phyloP scores from a whole-genome alignment of 495 filamentous ascomycete genomes.

The Neurospora sp. region DNA sequence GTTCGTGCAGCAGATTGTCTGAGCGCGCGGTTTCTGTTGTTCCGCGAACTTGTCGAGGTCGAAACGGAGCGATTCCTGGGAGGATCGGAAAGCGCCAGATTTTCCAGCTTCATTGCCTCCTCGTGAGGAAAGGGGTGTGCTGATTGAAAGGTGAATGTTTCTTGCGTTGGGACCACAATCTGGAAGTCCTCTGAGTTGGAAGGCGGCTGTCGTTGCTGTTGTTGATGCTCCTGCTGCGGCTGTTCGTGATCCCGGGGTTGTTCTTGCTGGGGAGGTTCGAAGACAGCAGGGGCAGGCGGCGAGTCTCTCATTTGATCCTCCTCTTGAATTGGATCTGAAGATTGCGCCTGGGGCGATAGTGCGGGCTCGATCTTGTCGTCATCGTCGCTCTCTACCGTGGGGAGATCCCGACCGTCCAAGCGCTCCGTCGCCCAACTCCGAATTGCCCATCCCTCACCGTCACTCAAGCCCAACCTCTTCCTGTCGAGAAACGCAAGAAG shows the following conservation, averaged over 20 bases:
- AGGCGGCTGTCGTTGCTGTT: constrained; percentile 16
- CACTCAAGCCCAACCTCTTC: constrained; percentile 61
- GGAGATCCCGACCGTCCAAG: constrained; percentile 47
- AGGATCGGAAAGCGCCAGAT: constrained; percentile 39
- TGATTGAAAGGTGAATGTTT: constrained; percentile 65
- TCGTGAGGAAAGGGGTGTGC: constrained; percentile 59
- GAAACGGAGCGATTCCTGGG: constrained; percentile 26
- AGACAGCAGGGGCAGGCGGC: constrained; percentile 12
- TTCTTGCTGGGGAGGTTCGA: constrained; percentile 8
- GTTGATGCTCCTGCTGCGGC: constrained; percentile 5
- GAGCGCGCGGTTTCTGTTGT: constrained; percentile 32
- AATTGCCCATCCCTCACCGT: constrained; percentile 73
- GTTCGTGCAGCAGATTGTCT: constrained; percentile 23
- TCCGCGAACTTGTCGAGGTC: constrained; percentile 42
- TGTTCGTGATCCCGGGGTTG: constrained; percentile 8
- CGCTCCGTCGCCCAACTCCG: constrained; percentile 79
- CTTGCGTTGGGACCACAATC: constrained; percentile 30
- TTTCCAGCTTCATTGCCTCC: constrained; percentile 49
- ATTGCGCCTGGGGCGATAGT: constrained; percentile 52
- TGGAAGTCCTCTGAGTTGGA: constrained; percentile 23
- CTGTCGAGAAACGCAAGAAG: constrained; percentile 73
- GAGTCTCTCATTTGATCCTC: constrained; percentile 40
- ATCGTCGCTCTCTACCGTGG: constrained; percentile 61
- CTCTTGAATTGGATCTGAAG: constrained; percentile 35
- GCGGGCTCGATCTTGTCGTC: constrained; percentile 49